These are phyloP conservation scores for Nemania diffusa DNA, from an alignment of 2,329 filamentous ascomycete species.

Conservation along the genomic window DNA sequence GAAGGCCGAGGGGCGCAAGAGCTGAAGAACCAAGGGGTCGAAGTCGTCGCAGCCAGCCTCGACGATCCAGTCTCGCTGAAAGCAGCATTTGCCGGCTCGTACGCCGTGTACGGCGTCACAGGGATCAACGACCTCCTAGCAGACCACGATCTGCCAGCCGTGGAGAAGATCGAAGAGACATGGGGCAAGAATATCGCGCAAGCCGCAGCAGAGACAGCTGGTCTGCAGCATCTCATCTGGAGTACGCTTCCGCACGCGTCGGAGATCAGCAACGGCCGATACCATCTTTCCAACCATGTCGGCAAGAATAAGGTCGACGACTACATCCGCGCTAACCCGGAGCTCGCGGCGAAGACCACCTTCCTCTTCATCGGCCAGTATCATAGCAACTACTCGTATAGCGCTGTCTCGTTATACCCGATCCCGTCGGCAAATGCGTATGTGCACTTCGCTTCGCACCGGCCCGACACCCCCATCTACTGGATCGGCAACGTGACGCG, in stretches of 20 bases:
- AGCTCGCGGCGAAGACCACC: constrained; percentile 32
- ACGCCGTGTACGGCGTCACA: constrained; percentile 33
- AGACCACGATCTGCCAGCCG: constrained; percentile 1
- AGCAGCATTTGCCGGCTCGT: constrained; percentile 27
- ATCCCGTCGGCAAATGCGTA: constrained; percentile 29
- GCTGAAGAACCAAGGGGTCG: constrained; percentile 14
- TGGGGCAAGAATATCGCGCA: constrained; percentile 33
- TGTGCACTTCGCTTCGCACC: constrained; percentile 32
- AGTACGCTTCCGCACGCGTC: constrained; percentile 28
- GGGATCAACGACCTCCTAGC: constrained; percentile 8
- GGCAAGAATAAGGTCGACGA: constrained; percentile 30
- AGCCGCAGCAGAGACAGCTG: constrained; percentile 24
- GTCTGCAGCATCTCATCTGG: constrained; percentile 33
- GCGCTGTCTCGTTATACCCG: constrained; percentile 21
- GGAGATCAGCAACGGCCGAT: constrained; percentile 27
- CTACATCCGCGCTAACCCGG: constrained; percentile 29
- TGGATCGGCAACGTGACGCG: constrained; percentile 32
- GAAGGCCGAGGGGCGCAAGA: constrained; percentile 12
- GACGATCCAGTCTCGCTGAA: constrained; percentile 20
- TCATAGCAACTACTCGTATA: constrained; percentile 28
- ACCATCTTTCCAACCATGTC: constrained; percentile 9
- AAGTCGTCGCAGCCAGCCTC: constrained; percentile 22
- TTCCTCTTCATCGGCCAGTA: constrained; percentile 27
- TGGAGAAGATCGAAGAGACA: constrained; percentile 7
- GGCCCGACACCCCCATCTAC: constrained; percentile 24